Conservation (phyloP, 2,329 filamentous ascomycete genomes). For the Phialophora tarda region DNA sequence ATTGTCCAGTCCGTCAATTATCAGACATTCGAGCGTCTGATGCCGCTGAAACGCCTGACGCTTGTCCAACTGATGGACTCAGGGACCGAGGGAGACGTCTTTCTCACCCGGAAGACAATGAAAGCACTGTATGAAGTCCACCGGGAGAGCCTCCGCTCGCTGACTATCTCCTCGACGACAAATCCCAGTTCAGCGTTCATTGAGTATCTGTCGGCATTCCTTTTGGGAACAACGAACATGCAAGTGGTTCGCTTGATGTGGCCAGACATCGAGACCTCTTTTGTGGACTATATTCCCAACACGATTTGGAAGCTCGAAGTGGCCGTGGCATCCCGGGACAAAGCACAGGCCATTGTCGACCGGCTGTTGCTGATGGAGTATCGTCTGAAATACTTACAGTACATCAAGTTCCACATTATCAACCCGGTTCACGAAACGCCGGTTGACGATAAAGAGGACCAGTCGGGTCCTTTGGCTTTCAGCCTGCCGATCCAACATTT, state of each 20-base stretch:
- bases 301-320: slow-evolving; percentile 20
- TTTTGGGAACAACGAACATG: slow-evolving; percentile 22
- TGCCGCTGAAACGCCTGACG: slow-evolving; percentile 24
- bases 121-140: slow-evolving; percentile 26
- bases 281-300: slow-evolving; percentile 24
- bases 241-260: slow-evolving; percentile 23
- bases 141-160: slow-evolving; percentile 22
- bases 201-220: slow-evolving; percentile 22
- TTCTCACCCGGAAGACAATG: slow-evolving; percentile 24
- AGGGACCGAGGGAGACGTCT: not conserved
- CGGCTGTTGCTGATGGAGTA: slow-evolving; percentile 19
- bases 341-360: slow-evolving; percentile 23
- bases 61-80: slow-evolving; percentile 17
- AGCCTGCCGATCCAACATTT: slow-evolving; percentile 18
- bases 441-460: not conserved
- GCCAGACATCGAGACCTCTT: slow-evolving; percentile 21
- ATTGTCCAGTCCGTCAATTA: slow-evolving; percentile 25
- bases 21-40: slow-evolving; percentile 23
- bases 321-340: slow-evolving; percentile 2
- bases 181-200: slow-evolving; percentile 13
- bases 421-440: slow-evolving; percentile 5
- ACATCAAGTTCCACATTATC: slow-evolving; percentile 20
- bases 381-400: slow-evolving; percentile 17
- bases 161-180: slow-evolving; percentile 23
- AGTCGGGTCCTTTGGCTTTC: slow-evolving; percentile 5